phyloP scores from a whole-genome alignment of 345 rosid species.

The Moricandia arvensis region DNA sequence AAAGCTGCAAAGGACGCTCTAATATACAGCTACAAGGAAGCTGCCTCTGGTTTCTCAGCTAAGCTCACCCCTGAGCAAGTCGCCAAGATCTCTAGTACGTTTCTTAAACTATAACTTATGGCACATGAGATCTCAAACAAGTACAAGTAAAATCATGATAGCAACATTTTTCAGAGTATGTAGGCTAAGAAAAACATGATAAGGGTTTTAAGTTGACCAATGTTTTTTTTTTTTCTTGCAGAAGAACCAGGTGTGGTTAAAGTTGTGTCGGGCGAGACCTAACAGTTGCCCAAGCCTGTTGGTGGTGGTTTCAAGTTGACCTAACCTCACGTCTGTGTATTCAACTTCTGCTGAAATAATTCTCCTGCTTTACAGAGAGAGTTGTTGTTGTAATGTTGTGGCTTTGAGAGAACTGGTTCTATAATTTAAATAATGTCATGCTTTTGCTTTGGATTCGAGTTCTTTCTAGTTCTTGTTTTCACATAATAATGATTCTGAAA shows the following conservation, averaged over 20 bases:
- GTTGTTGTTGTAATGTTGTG: background rate
- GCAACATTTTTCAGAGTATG: background rate
- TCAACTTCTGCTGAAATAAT: constrained; percentile 22
- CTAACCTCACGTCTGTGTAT: constrained; percentile 15
- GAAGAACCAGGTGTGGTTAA: constrained; percentile 91
- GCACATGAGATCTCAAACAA: background rate
- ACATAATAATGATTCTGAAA: background rate
- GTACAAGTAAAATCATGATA: background rate
- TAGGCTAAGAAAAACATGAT: background rate
- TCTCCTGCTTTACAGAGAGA: background rate
- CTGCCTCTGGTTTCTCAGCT: constrained; percentile 90
- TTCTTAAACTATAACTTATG: background rate
- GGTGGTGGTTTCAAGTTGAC: constrained; percentile 29
- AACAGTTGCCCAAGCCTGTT: constrained; percentile 54
- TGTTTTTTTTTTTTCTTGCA: constrained; percentile 28
- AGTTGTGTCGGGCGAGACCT: constrained; percentile 61
- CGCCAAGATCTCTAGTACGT: constrained; percentile 62
- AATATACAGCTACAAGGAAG: constrained; percentile 70
- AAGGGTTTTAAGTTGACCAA: background rate
- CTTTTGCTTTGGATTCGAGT: background rate
- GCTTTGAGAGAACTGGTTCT: background rate
- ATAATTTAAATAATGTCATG: constrained; percentile 18
- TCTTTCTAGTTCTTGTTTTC: background rate
- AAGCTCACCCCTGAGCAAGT: constrained; percentile 82
- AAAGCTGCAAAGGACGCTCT: constrained; percentile 79